Base-by-base conservation (phyloP, 2,329 filamentous ascomycete genomes). In the Diaporthe aspalathi region DNA sequence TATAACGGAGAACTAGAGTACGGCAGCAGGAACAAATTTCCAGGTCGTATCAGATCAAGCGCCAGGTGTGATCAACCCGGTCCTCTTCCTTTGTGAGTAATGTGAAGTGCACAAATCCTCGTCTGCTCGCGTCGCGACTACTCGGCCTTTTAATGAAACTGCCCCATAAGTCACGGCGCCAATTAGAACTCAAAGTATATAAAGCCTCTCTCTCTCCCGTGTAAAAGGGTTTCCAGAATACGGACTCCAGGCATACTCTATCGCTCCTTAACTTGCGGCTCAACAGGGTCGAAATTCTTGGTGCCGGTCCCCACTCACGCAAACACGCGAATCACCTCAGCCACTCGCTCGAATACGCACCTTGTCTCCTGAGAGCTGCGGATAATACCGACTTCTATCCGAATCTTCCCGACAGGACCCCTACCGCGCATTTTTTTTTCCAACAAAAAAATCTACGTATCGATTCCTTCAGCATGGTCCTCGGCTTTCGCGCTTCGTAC, bases 401-500 rank as follows among this genome's bases (percentile, higher is more conserved):
- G 71, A 38, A 7, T 29, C 29, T 24, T 56, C 16, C 68, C 68
- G 57, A 53, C 20, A 24, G 17, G 24, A n/a, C 62, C 29, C 43
- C 27, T n/a, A 49, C 11, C 32, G 29, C 32, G 17, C 32, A 24
- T 22, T 17, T 22, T 20, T 9, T 38, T 35, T 35, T 9, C 9
- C 32, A 38, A 38, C 2, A 9, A 38, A 43, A 32, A 52, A 32
- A 52, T 20, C 24, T 47, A 49, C 68, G 29, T 43, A 52, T 35
- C 60, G 52, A 50, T 43, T 45, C 38, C 43, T 49, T 56, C 40
- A 14, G n/a, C 5, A 73, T 73, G 71, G 65, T 68, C 65, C 52
- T 73, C 65, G 71, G 68, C 11, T 11, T 73, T 49, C 71, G 71
- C 57, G 65, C 49, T 11, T 71, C 71, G 8, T 68, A 73, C 65